Conservation (phyloP, 768 basidiomycete species). For the Tricholoma bakamatsutake region DNA sequence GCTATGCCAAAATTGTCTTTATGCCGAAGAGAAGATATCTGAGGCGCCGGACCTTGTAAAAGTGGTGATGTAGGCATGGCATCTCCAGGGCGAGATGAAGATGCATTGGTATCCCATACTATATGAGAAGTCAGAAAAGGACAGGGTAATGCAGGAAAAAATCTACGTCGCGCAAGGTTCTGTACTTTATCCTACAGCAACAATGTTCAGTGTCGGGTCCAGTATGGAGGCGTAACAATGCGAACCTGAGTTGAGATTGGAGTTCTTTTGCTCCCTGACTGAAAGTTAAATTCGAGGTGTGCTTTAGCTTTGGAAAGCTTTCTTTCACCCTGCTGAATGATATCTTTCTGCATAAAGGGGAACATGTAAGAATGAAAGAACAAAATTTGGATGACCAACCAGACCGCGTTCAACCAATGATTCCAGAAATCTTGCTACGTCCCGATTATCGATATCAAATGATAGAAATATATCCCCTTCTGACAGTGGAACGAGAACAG, state of each 20-base stretch:
- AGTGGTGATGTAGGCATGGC: slow-evolving; percentile 1
- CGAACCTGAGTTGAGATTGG: slow-evolving; percentile 18
- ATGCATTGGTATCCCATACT: slow-evolving; percentile 12
- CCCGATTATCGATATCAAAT: slow-evolving; percentile 32
- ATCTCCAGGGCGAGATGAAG: slow-evolving; percentile 5
- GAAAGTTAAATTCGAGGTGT: slow-evolving; percentile 16
- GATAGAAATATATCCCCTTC: slow-evolving; percentile 21
- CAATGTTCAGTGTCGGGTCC: not conserved
- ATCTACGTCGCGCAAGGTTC: slow-evolving; percentile 19
- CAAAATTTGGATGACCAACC: slow-evolving; percentile 25
- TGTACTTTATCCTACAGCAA: slow-evolving; percentile 18
- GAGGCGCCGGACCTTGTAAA: not conserved
- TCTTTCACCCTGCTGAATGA: slow-evolving; percentile 6
- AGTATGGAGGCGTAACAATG: not conserved
- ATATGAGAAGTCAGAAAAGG: not conserved
- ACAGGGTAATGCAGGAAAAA: not conserved
- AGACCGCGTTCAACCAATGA: slow-evolving; percentile 39
- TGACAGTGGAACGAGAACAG: slow-evolving; percentile 14
- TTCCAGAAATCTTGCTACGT: slow-evolving; percentile 33
- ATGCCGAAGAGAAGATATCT: not conserved
- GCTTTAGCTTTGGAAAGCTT: slow-evolving; percentile 22
- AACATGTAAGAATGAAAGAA: not conserved
- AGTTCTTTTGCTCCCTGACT: slow-evolving; percentile 3
- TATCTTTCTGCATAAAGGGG: slow-evolving; percentile 3
- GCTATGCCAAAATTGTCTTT: not conserved